phyloP scores from a whole-genome alignment of 345 rosid species.

The Trapa bicornis region DNA sequence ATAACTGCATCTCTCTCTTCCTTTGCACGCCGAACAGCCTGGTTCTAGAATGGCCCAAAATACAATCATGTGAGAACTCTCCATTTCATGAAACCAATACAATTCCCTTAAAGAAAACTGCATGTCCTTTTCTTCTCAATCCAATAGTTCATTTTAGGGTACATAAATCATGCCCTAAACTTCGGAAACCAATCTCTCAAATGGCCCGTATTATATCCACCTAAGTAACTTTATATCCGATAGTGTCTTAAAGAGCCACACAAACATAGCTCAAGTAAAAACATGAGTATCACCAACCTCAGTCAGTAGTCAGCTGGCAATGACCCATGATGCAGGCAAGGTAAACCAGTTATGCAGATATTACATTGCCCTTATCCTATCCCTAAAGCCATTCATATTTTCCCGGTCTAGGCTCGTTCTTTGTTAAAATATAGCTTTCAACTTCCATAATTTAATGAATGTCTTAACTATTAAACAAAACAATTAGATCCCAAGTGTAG shows the following conservation, averaged over 20 bases:
- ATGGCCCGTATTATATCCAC: not conserved
- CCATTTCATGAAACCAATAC: not conserved
- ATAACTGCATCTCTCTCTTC: constrained; percentile 74
- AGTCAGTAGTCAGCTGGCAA: not conserved
- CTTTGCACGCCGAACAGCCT: constrained; percentile 57
- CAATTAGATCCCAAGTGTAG: not conserved
- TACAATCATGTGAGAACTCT: not conserved
- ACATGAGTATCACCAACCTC: not conserved
- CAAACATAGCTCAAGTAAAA: not conserved
- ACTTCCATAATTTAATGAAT: not conserved
- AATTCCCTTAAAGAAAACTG: not conserved
- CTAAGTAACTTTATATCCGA: not conserved
- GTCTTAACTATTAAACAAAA: not conserved
- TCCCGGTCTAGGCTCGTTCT: not conserved
- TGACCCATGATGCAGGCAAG: not conserved
- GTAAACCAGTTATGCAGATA: not conserved
- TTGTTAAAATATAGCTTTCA: not conserved
- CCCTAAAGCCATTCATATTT: not conserved
- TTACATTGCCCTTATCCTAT: not conserved
- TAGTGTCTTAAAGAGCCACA: not conserved
- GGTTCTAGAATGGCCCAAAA: constrained; percentile 10
- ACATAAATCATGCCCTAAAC: not conserved
- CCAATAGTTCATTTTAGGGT: not conserved
- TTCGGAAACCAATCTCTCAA: not conserved
- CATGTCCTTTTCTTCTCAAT: not conserved